phyloP scores from a whole-genome alignment of 345 rosid species.

The Corchorus olitorius region DNA sequence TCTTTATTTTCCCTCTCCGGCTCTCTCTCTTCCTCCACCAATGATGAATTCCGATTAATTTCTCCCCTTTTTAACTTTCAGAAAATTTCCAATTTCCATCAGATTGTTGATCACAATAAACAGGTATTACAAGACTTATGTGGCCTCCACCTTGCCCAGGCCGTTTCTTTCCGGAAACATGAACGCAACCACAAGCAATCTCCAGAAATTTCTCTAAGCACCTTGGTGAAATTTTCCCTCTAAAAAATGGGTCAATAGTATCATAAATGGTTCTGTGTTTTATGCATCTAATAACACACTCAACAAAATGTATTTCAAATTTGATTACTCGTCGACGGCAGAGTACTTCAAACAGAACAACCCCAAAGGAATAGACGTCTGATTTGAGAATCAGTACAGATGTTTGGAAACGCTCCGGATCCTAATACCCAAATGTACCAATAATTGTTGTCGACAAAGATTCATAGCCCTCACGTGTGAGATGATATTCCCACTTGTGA shows the following conservation, averaged over 20 bases:
- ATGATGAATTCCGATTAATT: no score
- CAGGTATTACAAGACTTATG: no score
- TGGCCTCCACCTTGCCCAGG: not conserved
- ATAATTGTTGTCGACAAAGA: not conserved
- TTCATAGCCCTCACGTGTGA: not conserved
- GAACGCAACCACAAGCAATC: not conserved
- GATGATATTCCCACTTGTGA: no score
- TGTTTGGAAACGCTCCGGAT: conserved; percentile 30
- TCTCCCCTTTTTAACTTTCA: no score
- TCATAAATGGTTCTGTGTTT: not conserved
- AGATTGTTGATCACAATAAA: no score
- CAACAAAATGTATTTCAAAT: not conserved
- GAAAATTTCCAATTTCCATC: no score
- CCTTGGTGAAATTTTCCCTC: not conserved
- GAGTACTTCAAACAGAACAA: no score
- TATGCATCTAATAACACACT: not conserved
- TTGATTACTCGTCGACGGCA: conserved; percentile 29
- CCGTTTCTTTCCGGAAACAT: not conserved
- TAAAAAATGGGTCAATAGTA: not conserved
- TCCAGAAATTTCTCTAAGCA: not conserved
- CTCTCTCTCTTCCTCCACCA: no score
- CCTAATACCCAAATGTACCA: conserved; percentile 36
- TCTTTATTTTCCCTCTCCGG: no score
- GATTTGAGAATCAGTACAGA: conserved; percentile 35
- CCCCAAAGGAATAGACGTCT: conserved; percentile 35